These are phyloP conservation scores for Aspergillus glaucus DNA, from an alignment of 2,329 filamentous ascomycete genomes.

Conservation along the genomic window DNA sequence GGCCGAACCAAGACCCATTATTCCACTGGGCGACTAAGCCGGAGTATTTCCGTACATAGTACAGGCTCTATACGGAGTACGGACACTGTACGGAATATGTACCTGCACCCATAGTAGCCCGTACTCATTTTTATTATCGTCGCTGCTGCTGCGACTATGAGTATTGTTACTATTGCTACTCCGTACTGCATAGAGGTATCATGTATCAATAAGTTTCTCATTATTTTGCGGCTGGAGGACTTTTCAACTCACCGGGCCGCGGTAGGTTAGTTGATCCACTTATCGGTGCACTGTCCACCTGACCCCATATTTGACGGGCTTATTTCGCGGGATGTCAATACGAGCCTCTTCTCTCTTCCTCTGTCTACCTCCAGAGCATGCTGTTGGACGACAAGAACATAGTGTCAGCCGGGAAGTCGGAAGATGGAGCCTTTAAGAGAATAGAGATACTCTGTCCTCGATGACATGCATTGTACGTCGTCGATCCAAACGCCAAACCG, in stretches of 20 bases:
- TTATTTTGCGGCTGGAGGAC: not conserved
- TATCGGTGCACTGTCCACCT: slow-evolving; percentile 1
- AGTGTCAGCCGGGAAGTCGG: no score
- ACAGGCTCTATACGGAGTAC: no score
- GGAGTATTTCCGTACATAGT: no score
- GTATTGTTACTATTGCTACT: not conserved
- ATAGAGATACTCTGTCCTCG: not conserved
- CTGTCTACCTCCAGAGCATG: no score
- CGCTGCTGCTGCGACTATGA: not conserved
- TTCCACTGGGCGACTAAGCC: not conserved
- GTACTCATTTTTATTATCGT: no score
- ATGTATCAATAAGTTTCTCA: not conserved
- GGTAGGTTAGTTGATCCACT: not conserved
- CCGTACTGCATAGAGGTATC: not conserved
- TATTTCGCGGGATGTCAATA: not conserved
- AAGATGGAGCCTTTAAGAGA: not conserved
- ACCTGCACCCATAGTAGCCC: no score
- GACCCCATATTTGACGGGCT: not conserved
- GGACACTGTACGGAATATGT: no score
- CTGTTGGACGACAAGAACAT: no score
- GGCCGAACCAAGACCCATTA: slow-evolving; percentile 9
- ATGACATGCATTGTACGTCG: slow-evolving; percentile 11
- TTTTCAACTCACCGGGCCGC: not conserved
- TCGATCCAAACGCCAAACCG: slow-evolving; percentile 7
- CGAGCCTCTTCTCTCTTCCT: not conserved